Base-by-base conservation (phyloP, 805 yeast genomes). In the Scheffersomyces ergatensis region DNA sequence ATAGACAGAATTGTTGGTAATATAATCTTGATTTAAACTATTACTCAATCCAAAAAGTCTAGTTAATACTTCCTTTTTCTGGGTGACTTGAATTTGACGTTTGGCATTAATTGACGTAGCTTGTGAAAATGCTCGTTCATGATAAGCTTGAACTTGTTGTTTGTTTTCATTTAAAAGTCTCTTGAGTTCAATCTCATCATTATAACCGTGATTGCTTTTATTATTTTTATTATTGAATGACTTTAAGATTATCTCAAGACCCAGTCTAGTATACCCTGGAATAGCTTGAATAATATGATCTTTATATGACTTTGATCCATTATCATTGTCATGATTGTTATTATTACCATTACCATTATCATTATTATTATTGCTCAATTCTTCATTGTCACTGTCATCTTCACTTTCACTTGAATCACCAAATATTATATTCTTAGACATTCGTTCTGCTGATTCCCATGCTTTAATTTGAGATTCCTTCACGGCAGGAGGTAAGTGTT, bases 391-490 rank as follows among this genome's bases (percentile, higher is more conserved):
- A n/a, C 40, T 59, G 0, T 53, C 58, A 25, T 50, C 55, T 13
- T 51, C 53, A 24, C 46, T 44, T 36, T 55, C 63, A 19, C 56
- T 52, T 13, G 54, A 54, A 36, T 53, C 51, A 34, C 63, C 68
- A 42, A 69, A 68, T 2, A 70, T 66, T 25, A 68, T 45, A 38
- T 60, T 67, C 19, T 54, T 49, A 40, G 63, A 59, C 33, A 65
- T 59, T 45, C 63, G 62, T 43, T 70, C 74, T 1, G 73, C 74
- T 20, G 66, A 59, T 44, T 70, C 74, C 76, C 76, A 70, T 15
- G 74, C 74, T 38, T 60, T 58, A 11, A 69, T 54, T 46, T 68
- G 74, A n/a, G 72, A 63, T 32, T 63, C 65, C 49, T 64, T 69
- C 8, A 67, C 50, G 13, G 60, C 55, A 1, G 70, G 72, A 17